Conservation (phyloP, 2,329 filamentous ascomycete species). For the Aspergillus phoenicis region DNA sequence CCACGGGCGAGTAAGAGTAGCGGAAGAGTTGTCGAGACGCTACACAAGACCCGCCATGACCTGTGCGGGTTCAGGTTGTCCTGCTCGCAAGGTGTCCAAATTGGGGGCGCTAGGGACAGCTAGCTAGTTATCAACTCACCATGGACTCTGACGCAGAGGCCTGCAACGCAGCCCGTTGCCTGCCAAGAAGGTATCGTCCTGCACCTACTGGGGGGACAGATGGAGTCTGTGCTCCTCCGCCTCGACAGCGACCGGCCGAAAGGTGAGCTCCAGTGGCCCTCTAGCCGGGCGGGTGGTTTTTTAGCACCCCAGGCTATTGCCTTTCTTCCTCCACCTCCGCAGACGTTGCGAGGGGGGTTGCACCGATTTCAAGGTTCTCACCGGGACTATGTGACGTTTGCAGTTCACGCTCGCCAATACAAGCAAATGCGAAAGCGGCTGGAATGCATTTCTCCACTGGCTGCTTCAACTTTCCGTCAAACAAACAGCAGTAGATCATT, state of each 20-base stretch:
- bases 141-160: slow-evolving; percentile 18
- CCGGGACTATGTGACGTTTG: neutral
- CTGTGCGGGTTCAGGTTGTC: neutral
- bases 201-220: slow-evolving; percentile 17
- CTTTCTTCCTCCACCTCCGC: neutral
- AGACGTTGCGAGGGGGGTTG: neutral
- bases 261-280: neutral
- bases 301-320: slow-evolving; percentile 1
- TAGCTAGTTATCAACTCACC: slow-evolving; percentile 5
- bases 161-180: slow-evolving; percentile 16
- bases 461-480: neutral
- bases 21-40: neutral
- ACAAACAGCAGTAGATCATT: neutral
- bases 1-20: neutral
- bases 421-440: neutral
- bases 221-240: slow-evolving; percentile 19
- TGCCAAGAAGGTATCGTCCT: slow-evolving; percentile 19
- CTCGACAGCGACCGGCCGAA: slow-evolving; percentile 14
- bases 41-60: slow-evolving; percentile 10
- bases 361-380: neutral
- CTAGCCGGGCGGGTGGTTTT: neutral
- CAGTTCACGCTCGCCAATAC: neutral
- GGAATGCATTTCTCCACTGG: neutral
- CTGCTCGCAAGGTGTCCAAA: neutral
- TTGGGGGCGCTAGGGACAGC: neutral